These are phyloP conservation scores for Blastobotrys arbuscula DNA, from an alignment of 1,139 yeast genomes.

Conservation along the genomic window DNA sequence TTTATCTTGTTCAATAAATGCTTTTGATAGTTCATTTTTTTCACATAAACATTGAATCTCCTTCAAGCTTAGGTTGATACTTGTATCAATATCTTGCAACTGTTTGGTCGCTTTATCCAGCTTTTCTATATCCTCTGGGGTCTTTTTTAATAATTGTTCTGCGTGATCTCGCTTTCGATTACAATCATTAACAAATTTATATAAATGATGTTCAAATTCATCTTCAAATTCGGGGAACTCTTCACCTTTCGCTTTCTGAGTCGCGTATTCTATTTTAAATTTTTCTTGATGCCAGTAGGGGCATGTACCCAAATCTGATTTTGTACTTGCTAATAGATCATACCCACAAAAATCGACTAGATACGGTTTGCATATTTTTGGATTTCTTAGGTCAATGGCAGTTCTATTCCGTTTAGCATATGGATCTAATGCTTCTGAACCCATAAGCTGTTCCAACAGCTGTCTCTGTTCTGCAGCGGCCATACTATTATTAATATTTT, in stretches of 20 bases:
- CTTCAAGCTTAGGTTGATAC: slow-evolving; percentile 61
- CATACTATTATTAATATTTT: neutral
- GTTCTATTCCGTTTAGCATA: slow-evolving; percentile 26
- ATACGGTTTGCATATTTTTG: slow-evolving; percentile 71
- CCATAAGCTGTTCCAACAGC: slow-evolving; percentile 79
- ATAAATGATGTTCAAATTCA: slow-evolving; percentile 55
- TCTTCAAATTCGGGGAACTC: slow-evolving; percentile 62
- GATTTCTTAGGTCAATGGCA: slow-evolving; percentile 46
- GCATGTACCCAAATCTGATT: slow-evolving; percentile 78
- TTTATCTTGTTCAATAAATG: slow-evolving; percentile 42
- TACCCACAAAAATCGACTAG: slow-evolving; percentile 87
- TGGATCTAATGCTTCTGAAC: slow-evolving; percentile 43
- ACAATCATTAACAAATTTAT: slow-evolving; percentile 57
- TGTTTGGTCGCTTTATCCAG: slow-evolving; percentile 59
- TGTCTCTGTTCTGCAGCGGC: slow-evolving; percentile 67
- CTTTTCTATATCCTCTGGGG: slow-evolving; percentile 68
- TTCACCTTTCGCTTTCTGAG: slow-evolving; percentile 51
- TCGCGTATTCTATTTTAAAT: slow-evolving; percentile 64
- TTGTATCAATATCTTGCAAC: slow-evolving; percentile 60
- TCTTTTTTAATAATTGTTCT: slow-evolving; percentile 61
- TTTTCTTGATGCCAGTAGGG: slow-evolving; percentile 73
- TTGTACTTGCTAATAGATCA: slow-evolving; percentile 76
- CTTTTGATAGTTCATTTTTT: slow-evolving; percentile 47
- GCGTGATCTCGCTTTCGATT: slow-evolving; percentile 63
- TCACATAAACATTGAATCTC: slow-evolving; percentile 58